phyloP scores from a whole-genome alignment of 345 rosid species.

The Zanthoxylum bungeanum region DNA sequence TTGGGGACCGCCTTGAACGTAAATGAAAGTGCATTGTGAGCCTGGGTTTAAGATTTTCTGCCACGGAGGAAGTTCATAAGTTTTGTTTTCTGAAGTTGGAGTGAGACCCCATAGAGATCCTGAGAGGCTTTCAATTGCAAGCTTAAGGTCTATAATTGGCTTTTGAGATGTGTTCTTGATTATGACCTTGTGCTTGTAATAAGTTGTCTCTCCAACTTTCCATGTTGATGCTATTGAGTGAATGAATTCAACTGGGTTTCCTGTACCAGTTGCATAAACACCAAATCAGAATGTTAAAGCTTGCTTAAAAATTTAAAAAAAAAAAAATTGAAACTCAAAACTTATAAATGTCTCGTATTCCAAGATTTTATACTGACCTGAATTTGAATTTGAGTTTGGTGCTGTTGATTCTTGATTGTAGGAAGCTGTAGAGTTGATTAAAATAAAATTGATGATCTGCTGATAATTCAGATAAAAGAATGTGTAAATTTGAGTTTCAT shows the following conservation, averaged over 20 bases:
- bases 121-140: slow-evolving; percentile 45
- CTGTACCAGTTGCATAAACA: slow-evolving; percentile 9
- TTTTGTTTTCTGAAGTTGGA: slow-evolving; percentile 41
- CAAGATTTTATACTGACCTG: not conserved
- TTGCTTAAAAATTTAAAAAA: not conserved
- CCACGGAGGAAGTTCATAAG: slow-evolving; percentile 53
- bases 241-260: slow-evolving; percentile 42
- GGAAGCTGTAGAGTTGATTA: slow-evolving; percentile 30
- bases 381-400: slow-evolving; percentile 29
- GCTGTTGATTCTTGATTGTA: slow-evolving; percentile 21
- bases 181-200: slow-evolving; percentile 64
- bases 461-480: not conserved
- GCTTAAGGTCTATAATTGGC: slow-evolving; percentile 45
- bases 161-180: slow-evolving; percentile 57
- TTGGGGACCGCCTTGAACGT: slow-evolving; percentile 80
- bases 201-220: slow-evolving; percentile 42
- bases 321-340: not conserved
- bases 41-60: slow-evolving; percentile 42
- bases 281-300: not conserved
- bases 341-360: not conserved
- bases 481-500: not conserved
- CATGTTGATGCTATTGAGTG: slow-evolving; percentile 68
- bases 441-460: not conserved
- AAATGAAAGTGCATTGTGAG: slow-evolving; percentile 49
- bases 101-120: slow-evolving; percentile 69